Base-by-base conservation (phyloP, 2,329 filamentous ascomycete genomes). In the Plenodomus biglobosus region DNA sequence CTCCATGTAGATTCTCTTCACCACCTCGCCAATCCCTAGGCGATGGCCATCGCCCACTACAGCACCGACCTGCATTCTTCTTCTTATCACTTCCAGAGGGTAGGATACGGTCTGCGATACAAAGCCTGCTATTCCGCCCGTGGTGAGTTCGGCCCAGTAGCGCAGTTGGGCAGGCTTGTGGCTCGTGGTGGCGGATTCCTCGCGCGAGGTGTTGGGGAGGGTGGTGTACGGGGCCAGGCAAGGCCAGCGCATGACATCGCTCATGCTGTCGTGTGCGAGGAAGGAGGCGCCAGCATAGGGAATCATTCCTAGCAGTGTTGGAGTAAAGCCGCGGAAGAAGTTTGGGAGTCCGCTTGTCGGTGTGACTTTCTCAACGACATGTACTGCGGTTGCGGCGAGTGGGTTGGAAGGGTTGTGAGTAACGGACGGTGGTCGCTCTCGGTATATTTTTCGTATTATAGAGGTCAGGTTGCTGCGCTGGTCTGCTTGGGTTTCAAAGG, bases 211-310 rank as follows among this genome's bases (percentile, higher is more conserved):
- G 51, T 80, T 77, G 0, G 88, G 84, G 1, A 95, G 75, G 0
- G 88, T 90, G 3, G 92, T 96, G 69, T 90, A 88, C 38, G 80
- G 69, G 3, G 87, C 84, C 6, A 96, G 63, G 1, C 71, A 55
- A 0, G 85, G 85, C 46, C 81, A 80, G 16, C 92, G 89, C 61
- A 99, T 80, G 39, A 94, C 65, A 71, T 99, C 94, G 52, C 90
- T 89, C 35, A 87, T 84, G 3, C 89, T 90, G 71, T 99, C 94
- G 75, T 99, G 94, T 0, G 90, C 95, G 35, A 99, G 81, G 75
- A 99, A 99, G 1, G 91, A 96, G 65, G 95, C 86, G 62, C 94
- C 94, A 1, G 94, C 94, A 66, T 99, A 99, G 0, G 94, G 94
- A 1, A 99, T 77, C 92, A 99, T 99, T 61, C 94, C 94, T 51